A percentile compares a stretch with the other conserved stretches of the same genome.
These are phyloP conservation scores for Glaciozyma antarctica DNA, from an alignment of 768 basidiomycete species.

Conservation along the genomic window DNA sequence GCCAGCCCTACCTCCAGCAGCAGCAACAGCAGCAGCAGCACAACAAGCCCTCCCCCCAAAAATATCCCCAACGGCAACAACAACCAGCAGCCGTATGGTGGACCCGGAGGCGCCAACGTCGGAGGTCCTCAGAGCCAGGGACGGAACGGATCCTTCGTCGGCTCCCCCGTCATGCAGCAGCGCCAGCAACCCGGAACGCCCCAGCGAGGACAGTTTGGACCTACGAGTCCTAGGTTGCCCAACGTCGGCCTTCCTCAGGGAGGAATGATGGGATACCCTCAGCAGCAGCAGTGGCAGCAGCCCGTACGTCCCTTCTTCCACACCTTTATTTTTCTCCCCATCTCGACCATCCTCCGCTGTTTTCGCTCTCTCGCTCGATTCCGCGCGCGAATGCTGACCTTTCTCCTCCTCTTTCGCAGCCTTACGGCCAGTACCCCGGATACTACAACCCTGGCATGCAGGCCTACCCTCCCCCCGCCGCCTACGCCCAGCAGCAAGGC, in stretches of 20 bases:
- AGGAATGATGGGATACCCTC: constrained; percentile 16
- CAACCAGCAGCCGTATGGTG: constrained; percentile 9
- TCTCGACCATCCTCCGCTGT: neutral
- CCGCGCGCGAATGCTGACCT: neutral
- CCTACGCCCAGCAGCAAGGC: neutral
- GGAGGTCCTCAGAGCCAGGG: neutral
- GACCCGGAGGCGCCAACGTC: constrained; percentile 21
- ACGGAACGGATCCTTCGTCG: constrained; percentile 25
- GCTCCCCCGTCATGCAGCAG: constrained; percentile 14
- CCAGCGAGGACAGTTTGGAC: constrained; percentile 11
- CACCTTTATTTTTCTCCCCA: neutral
- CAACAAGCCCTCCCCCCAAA: constrained; percentile 26
- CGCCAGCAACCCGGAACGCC: constrained; percentile 3
- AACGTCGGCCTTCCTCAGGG: constrained; percentile 5
- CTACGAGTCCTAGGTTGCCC: constrained; percentile 25
- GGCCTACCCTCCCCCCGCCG: neutral
- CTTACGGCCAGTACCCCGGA: constrained; percentile 1
- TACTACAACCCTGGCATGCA: neutral
- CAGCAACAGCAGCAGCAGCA: constrained; percentile 1
- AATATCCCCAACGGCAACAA: constrained; percentile 30
- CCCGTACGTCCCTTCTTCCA: neutral
- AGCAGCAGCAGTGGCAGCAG: constrained; percentile 9
- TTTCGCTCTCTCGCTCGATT: neutral
- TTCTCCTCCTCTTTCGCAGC: neutral
- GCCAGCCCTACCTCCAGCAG: neutral